phyloP scores from a whole-genome alignment of 2,329 filamentous ascomycete species.

The Alternaria sp. region DNA sequence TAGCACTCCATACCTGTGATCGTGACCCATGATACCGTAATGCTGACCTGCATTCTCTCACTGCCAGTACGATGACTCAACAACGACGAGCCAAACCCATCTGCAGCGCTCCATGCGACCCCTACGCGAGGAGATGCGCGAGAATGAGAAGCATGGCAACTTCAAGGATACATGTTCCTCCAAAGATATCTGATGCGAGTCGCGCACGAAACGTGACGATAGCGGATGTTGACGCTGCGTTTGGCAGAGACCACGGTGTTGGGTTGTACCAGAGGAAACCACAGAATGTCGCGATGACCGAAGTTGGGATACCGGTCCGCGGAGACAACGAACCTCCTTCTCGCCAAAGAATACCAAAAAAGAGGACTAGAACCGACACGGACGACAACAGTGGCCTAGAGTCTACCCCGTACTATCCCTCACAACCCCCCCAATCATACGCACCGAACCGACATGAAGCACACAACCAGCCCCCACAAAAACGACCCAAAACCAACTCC shows the following conservation, averaged over 20 bases:
- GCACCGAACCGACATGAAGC: too few relatives aligned
- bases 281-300: not conserved
- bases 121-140: not conserved
- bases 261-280: not conserved
- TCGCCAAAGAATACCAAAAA: not conserved
- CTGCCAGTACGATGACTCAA: not conserved
- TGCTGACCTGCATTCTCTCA: not conserved
- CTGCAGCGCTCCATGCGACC: not conserved
- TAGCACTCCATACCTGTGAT: too few relatives aligned
- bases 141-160: not conserved
- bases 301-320: too few relatives aligned
- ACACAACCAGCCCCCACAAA: not conserved
- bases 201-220: not conserved
- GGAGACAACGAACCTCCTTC: too few relatives aligned
- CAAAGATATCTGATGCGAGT: not conserved
- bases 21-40: not conserved
- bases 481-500: not conserved
- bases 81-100: not conserved
- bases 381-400: not conserved
- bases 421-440: not conserved
- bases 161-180: not conserved
- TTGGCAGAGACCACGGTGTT: not conserved
- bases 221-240: not conserved
- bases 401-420: too few relatives aligned
- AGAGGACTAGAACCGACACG: rapidly evolving